Conservation (phyloP, 768 basidiomycete genomes). For the Pleurotus cornucopiae region DNA sequence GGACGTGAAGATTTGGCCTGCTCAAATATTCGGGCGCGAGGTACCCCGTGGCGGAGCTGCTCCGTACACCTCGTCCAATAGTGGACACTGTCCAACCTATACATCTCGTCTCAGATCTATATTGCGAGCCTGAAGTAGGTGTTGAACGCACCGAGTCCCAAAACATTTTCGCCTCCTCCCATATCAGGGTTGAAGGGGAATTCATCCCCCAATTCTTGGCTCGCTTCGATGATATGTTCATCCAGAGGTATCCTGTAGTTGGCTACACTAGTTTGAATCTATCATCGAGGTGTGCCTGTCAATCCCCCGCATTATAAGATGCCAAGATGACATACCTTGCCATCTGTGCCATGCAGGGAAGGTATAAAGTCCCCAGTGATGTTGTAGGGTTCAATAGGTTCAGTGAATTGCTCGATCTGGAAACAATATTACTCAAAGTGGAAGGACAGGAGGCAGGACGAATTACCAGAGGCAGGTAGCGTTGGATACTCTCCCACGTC, state of each 20-base stretch:
- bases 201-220: constrained; percentile 14
- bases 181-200: constrained; percentile 25
- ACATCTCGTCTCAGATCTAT: too few relatives aligned
- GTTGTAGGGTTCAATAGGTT: constrained; percentile 24
- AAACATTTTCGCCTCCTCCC: constrained; percentile 20
- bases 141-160: constrained; percentile 23
- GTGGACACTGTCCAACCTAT: constrained; percentile 18
- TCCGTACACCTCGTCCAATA: constrained; percentile 14
- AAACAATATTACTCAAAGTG: neutral
- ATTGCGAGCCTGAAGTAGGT: neutral
- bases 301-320: neutral
- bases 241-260: constrained; percentile 17
- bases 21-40: constrained; percentile 16
- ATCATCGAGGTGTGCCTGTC: neutral
- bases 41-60: constrained; percentile 20
- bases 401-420: constrained; percentile 22
- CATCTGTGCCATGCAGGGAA: constrained; percentile 19
- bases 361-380: constrained; percentile 23
- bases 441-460: neutral
- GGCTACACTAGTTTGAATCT: constrained; percentile 15
- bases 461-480: constrained; percentile 19
- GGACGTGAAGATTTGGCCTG: constrained; percentile 21
- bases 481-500: constrained; percentile 23
- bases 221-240: constrained; percentile 18
- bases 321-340: constrained; percentile 12